A percentile compares a stretch with the other conserved stretches of the same genome.
Evolutionary conservation across 176 grass and related monocot genomes (phyloP).

Genomic region (Phoenix roebelenii): DNA sequence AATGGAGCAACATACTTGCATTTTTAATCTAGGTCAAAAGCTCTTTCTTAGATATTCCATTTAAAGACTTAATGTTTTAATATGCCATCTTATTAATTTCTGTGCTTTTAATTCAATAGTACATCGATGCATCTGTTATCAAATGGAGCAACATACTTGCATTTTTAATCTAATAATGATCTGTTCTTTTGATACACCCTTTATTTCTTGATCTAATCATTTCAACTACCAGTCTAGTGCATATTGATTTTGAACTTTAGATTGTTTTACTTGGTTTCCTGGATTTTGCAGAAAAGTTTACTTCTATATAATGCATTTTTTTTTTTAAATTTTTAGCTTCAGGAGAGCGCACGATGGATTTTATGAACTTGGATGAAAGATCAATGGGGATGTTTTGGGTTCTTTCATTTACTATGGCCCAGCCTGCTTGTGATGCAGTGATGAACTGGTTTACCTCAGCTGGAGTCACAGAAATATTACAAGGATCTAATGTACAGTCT

Average conservation of each 20-base stretch:
- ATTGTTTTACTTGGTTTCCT: not conserved
- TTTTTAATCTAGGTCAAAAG: no score
- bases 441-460: conserved; percentile 94
- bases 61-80: no score
- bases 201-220: no score
- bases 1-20: no score
- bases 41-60: no score
- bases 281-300: not conserved
- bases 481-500: conserved; percentile 69
- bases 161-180: no score
- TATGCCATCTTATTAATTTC: no score
- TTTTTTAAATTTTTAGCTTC: conserved; percentile 39
- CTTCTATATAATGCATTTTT: not conserved
- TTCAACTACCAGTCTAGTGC: no score
- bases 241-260: not conserved
- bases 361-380: conserved; percentile 82
- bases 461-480: conserved; percentile 66
- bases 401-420: conserved; percentile 94
- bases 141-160: no score
- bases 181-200: no score
- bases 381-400: conserved; percentile 98
- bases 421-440: conserved; percentile 81
- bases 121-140: no score
- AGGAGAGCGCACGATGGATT: conserved; percentile 84
- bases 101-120: no score